Conservation (phyloP, 1,284 basidiomycete species). For the Trichosporon coremiiforme region DNA sequence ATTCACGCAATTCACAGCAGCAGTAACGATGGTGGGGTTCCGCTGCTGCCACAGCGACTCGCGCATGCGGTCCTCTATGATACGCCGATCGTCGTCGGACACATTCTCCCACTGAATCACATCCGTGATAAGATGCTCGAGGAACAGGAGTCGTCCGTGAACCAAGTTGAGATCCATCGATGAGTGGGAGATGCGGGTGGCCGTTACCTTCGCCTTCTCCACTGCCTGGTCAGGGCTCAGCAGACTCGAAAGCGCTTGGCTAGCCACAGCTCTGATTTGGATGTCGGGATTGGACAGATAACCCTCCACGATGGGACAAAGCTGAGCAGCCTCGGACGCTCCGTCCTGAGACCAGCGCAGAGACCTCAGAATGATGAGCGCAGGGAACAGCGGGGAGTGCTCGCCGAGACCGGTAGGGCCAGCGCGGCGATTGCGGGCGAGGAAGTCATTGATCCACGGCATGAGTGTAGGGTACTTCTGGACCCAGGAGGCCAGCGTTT, state of each 20-base stretch:
- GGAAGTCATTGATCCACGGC: conserved; percentile 39
- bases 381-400: conserved; percentile 52
- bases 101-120: conserved; percentile 38
- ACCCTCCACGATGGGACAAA: conserved; percentile 34
- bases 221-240: conserved; percentile 36
- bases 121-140: conserved; percentile 39
- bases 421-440: conserved; percentile 22
- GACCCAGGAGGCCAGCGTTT: conserved; percentile 46
- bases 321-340: conserved; percentile 33
- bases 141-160: conserved; percentile 45
- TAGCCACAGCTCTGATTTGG: conserved; percentile 50
- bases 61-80: conserved; percentile 29
- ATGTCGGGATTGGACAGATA: conserved; percentile 44
- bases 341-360: conserved; percentile 41
- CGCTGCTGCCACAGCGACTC: conserved; percentile 21
- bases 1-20: conserved; percentile 31
- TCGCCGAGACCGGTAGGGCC: conserved; percentile 22
- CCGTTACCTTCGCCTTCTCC: conserved; percentile 29
- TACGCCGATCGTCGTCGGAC: background rate
- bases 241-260: conserved; percentile 51
- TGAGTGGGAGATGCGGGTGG: conserved; percentile 22
- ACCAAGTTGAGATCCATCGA: conserved; percentile 35
- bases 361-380: conserved; percentile 51
- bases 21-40: conserved; percentile 26
- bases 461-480: conserved; percentile 44